Base-by-base conservation (phyloP, 2,329 filamentous ascomycete species). In the Trichothecium sympodiale region DNA sequence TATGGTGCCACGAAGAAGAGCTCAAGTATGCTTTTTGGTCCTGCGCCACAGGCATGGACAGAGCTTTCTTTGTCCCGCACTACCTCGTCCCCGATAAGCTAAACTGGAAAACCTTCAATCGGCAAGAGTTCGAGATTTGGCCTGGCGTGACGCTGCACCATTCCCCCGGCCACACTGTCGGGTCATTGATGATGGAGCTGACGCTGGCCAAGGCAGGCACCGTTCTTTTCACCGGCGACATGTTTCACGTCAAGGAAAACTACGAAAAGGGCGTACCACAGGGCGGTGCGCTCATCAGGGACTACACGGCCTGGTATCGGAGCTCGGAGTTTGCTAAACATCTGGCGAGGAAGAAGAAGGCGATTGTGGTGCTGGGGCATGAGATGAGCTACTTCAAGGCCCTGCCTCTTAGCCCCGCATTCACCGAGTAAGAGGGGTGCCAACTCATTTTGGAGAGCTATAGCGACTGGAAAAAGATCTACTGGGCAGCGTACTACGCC, bases 1-100 rank as follows among this genome's bases (percentile, higher is more conserved):
- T 66, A 34, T 65, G 59, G 41, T 60, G 65, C 4, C 64, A 68
- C 39, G 64, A 68, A 41, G 55, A 60, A 37, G 64, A 67, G 36
- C 55, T 67, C 45, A 57, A 62, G 35, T 55, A 61, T 26, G 63
- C 63, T 2, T 64, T 57, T 40, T 67, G 60, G 57, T 57, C 57
- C 3, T 54, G 60, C 4, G 63, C 53, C 4, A 65, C 63, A 0
- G 53, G 54, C 1, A 40, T 42, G 10, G 46, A 49, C 30, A 17
- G 30, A 2, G 46, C 39, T 3, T 39, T 46, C 12, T 47, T 45
- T 20, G 18, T 46, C 14, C 38, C 38, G 25, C 38, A 44, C 26
- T 46, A 49, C 29, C 17, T 46, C 12, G 35, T 42, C 33, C 15
- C 30, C 36, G 37, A 35, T 31, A 12, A 38, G n/a, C 15, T 29